Conservation (phyloP, 2,329 filamentous ascomycete species). For the Diplocarpon rosae region DNA sequence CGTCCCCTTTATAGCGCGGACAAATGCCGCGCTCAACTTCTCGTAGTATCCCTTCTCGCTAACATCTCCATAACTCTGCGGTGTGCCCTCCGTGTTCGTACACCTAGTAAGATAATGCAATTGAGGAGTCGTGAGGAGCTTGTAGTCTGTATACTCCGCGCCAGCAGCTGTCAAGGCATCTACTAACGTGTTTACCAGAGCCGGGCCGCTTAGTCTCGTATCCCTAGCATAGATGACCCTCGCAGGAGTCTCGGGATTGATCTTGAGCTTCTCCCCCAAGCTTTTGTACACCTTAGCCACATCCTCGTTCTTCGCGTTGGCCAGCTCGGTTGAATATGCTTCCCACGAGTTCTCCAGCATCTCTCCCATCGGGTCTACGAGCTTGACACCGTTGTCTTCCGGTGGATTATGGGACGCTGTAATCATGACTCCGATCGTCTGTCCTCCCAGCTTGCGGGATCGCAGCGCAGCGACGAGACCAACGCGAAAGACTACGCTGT, state of each 20-base stretch:
- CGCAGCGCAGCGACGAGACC: slow-evolving; percentile 81
- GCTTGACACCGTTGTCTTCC: slow-evolving; percentile 84
- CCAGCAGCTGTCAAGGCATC: slow-evolving; percentile 69
- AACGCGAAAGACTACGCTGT: slow-evolving; percentile 86
- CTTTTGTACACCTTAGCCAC: slow-evolving; percentile 67
- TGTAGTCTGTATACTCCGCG: slow-evolving; percentile 71
- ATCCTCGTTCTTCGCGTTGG: slow-evolving; percentile 71
- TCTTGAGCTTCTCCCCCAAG: slow-evolving; percentile 63
- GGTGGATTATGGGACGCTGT: slow-evolving; percentile 90
- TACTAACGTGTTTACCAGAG: slow-evolving; percentile 66
- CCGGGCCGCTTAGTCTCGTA: slow-evolving; percentile 83
- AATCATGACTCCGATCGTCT: slow-evolving; percentile 94
- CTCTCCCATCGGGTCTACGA: slow-evolving; percentile 95
- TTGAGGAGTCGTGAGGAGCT: slow-evolving; percentile 92
- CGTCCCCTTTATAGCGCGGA: slow-evolving; percentile 66
- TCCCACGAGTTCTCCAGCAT: slow-evolving; percentile 98
- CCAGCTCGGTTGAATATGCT: slow-evolving; percentile 72
- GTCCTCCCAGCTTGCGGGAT: slow-evolving; percentile 78
- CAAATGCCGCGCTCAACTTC: slow-evolving; percentile 79
- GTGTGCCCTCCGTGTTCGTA: slow-evolving; percentile 82
- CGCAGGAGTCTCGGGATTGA: slow-evolving; percentile 59
- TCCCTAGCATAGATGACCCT: slow-evolving; percentile 86
- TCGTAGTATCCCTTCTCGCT: slow-evolving; percentile 92
- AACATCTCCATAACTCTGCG: slow-evolving; percentile 76
- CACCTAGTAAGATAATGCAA: slow-evolving; percentile 93